These are phyloP conservation scores for Phlegmacium glaucopus DNA, from an alignment of 768 basidiomycete genomes.

Conservation along the genomic window DNA sequence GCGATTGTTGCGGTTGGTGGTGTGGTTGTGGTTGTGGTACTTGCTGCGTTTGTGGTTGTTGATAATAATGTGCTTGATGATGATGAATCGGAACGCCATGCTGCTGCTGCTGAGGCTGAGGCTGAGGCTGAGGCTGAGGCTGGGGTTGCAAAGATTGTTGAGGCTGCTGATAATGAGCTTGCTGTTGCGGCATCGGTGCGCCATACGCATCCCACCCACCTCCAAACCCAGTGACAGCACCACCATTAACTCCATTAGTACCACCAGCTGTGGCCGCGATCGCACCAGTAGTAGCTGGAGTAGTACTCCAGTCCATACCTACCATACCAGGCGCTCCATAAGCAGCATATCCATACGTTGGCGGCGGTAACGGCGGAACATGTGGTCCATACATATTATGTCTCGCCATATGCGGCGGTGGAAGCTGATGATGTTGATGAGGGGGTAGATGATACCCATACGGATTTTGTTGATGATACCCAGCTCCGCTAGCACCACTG, in stretches of 20 bases:
- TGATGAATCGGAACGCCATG: not conserved
- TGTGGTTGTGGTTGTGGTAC: constrained; percentile 10
- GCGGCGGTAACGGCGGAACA: constrained; percentile 19
- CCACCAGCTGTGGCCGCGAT: not conserved
- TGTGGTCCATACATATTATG: constrained; percentile 19
- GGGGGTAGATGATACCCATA: constrained; percentile 15
- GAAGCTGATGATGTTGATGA: constrained; percentile 16
- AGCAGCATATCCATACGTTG: constrained; percentile 23
- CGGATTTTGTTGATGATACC: constrained; percentile 5
- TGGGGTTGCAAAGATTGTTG: constrained; percentile 14
- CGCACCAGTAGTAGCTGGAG: no score
- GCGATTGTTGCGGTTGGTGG: constrained; percentile 12
- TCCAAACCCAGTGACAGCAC: not conserved
- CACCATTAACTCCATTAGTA: no score
- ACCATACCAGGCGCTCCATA: constrained; percentile 6
- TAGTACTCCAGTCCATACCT: no score
- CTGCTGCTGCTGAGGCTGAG: constrained; percentile 12
- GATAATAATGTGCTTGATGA: not conserved
- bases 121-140: constrained; percentile 19
- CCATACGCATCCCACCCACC: constrained; percentile 16
- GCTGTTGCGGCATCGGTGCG: constrained; percentile 9
- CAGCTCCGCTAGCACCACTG: no score
- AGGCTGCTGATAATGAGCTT: constrained; percentile 10
- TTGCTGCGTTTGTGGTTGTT: constrained; percentile 2
- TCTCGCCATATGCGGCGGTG: constrained; percentile 18